Evolutionary conservation across 805 yeast species (phyloP).

Genomic region (Debaryomyces prosopidis): DNA sequence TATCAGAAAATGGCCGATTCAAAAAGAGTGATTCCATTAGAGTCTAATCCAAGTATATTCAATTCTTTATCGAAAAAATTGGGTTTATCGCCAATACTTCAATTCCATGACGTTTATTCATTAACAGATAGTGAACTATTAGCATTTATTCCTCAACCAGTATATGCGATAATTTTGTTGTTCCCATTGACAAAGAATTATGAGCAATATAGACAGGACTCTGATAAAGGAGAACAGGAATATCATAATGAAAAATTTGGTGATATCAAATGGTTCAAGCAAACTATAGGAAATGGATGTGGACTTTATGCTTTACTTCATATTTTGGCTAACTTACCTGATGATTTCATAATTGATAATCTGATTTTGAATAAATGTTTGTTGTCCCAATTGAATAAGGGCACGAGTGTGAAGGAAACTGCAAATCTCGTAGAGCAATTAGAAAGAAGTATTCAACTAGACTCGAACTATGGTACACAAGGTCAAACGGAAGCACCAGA

Average conservation of each 20-base stretch:
- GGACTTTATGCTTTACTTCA: constrained; percentile 90
- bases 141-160: constrained; percentile 80
- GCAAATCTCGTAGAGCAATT: constrained; percentile 46
- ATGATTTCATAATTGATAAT: constrained; percentile 43
- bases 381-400: constrained; percentile 13
- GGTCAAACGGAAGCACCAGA: constrained; percentile 72
- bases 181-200: constrained; percentile 75
- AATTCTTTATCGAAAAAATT: constrained; percentile 63
- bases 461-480: constrained; percentile 44
- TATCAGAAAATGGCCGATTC: constrained; percentile 7
- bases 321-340: constrained; percentile 45
- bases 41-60: constrained; percentile 86
- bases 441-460: constrained; percentile 42
- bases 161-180: constrained; percentile 69
- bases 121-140: constrained; percentile 81
- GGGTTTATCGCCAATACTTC: constrained; percentile 62
- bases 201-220: constrained; percentile 49
- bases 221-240: constrained; percentile 29
- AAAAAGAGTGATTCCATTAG: constrained; percentile 72
- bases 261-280: constrained; percentile 73
- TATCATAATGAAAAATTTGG: constrained; percentile 27
- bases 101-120: constrained; percentile 81
- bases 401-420: constrained; percentile 31
- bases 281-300: constrained; percentile 85
- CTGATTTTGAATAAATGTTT: constrained; percentile 27